A percentile compares a stretch with the other conserved stretches of the same genome.
phyloP scores from a whole-genome alignment of 2,329 filamentous ascomycete species.

The Hawksworthiomyces lignivorus region DNA sequence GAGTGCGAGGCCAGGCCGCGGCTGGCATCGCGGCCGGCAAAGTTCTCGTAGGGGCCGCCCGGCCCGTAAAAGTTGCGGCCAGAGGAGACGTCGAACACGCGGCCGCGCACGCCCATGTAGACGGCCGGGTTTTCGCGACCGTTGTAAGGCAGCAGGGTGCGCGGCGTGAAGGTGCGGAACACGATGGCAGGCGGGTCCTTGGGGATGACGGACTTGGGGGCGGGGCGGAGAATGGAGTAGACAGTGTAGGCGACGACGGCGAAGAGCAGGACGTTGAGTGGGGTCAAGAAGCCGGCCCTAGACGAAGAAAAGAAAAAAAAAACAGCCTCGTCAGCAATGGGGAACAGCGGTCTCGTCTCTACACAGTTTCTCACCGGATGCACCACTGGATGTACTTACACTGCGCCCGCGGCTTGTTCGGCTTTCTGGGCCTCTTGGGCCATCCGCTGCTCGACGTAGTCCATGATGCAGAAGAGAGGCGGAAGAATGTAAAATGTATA shows the following conservation, averaged over 20 bases:
- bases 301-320: no score
- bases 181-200: conserved; percentile 50
- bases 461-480: conserved; percentile 30
- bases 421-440: conserved; percentile 43
- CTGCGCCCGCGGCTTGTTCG: conserved; percentile 11
- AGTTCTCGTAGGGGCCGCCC: conserved; percentile 91
- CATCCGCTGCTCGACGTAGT: conserved; percentile 50
- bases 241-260: conserved; percentile 49
- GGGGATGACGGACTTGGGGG: conserved; percentile 38
- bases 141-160: conserved; percentile 77
- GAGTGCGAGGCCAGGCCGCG: conserved; percentile 82
- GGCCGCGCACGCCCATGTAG: conserved; percentile 84
- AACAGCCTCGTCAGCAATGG: no score
- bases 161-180: conserved; percentile 66
- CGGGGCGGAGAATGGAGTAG: conserved; percentile 47
- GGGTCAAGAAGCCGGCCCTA: conserved; percentile 45
- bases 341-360: no score
- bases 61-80: conserved; percentile 95
- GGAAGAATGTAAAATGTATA: no score
- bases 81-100: conserved; percentile 80
- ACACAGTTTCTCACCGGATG: no score
- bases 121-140: conserved; percentile 67
- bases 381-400: no score
- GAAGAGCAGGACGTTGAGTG: conserved; percentile 55
- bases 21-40: conserved; percentile 85